Percentiles rank a stretch among this genome's conserved stretches.
phyloP scores from a whole-genome alignment of 2,329 filamentous ascomycete species.

The Aspergillus neoniger region DNA sequence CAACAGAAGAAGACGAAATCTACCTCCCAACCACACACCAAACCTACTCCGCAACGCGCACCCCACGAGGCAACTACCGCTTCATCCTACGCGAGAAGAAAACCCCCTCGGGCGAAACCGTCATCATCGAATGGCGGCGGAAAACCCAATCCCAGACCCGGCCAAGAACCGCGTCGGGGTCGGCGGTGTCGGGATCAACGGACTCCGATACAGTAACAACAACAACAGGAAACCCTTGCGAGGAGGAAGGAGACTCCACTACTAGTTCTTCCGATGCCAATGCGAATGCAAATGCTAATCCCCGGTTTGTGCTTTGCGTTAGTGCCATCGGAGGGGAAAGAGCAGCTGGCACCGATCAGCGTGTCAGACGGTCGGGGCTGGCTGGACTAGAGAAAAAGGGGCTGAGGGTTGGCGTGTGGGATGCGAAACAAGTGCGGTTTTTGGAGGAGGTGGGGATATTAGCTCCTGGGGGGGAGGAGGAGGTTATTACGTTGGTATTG shows the following conservation, averaged over 20 bases:
- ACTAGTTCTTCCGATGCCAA: neutral
- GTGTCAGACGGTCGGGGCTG: slow-evolving; percentile 14
- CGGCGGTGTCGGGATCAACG: neutral
- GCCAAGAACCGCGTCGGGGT: neutral
- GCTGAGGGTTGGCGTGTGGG: slow-evolving; percentile 29
- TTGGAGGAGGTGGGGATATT: slow-evolving; percentile 14
- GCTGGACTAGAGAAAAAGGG: slow-evolving; percentile 22
- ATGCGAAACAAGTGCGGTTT: slow-evolving; percentile 19
- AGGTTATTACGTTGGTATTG: slow-evolving; percentile 34
- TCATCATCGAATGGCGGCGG: neutral
- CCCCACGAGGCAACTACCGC: neutral
- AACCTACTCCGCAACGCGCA: neutral
- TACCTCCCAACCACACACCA: neutral
- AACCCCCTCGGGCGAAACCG: neutral
- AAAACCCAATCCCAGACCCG: neutral
- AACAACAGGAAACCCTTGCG: neutral
- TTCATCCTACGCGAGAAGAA: neutral
- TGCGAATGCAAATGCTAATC: neutral
- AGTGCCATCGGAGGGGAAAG: neutral
- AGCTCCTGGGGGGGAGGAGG: slow-evolving; percentile 14
- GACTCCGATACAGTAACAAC: neutral
- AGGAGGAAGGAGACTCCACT: neutral
- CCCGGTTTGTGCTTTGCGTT: slow-evolving; percentile 18
- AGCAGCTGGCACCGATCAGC: neutral
- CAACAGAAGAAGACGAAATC: neutral